Conservation (phyloP, 2,329 filamentous ascomycete genomes). For the Trichoderma asperellum region DNA sequence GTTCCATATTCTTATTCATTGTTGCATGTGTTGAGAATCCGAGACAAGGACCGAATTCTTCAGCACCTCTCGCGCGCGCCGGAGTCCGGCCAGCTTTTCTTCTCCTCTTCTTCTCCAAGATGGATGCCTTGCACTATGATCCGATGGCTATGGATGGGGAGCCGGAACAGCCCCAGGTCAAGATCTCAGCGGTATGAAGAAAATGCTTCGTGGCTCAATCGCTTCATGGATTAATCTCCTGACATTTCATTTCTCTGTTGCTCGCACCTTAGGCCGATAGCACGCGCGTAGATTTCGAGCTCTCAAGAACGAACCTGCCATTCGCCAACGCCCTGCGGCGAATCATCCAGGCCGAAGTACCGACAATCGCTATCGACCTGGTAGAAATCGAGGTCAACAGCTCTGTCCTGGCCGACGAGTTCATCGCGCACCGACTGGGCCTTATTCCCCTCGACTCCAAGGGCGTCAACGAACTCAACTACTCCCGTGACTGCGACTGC, state of each 20-base stretch:
- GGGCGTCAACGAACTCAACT: constrained; percentile 79
- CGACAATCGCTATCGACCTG: constrained; percentile 91
- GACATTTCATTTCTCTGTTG: neutral
- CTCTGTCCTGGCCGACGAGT: constrained; percentile 95
- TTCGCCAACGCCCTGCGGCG: constrained; percentile 93
- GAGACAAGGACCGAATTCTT: neutral
- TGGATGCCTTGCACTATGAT: constrained; percentile 62
- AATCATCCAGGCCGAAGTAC: constrained; percentile 89
- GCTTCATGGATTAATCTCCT: neutral
- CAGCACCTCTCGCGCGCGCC: constrained; percentile 9
- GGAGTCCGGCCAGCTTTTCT: constrained; percentile 20
- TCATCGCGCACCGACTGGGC: constrained; percentile 89
- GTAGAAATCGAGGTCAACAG: constrained; percentile 93
- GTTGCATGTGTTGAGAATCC: neutral
- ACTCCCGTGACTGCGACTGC: constrained; percentile 94
- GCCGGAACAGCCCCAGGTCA: constrained; percentile 59
- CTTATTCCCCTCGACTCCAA: constrained; percentile 86
- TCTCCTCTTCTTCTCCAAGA: constrained; percentile 33
- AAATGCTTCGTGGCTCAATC: neutral
- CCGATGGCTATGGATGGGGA: constrained; percentile 64
- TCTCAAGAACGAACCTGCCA: constrained; percentile 84
- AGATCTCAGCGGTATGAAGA: constrained; percentile 60
- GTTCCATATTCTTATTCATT: neutral
- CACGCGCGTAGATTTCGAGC: constrained; percentile 86
- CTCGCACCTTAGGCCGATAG: constrained; percentile 67